Evolutionary conservation across 1,139 yeast species (phyloP).

Genomic region (Hemisphaericaspora subhashii): DNA sequence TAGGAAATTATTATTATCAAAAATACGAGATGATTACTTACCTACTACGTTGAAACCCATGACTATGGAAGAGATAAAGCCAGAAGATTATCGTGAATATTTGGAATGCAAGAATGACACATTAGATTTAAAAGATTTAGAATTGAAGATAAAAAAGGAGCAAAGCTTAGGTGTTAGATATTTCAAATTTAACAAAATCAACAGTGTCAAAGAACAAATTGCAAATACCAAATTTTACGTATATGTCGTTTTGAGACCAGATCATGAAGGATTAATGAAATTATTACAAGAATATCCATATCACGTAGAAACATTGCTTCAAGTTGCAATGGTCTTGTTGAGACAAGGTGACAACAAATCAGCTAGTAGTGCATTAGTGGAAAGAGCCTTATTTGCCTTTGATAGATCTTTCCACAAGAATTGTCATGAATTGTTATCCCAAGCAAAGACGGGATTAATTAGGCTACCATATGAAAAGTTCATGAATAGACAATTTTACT

Average conservation of each 20-base stretch:
- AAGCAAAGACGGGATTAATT: constrained; percentile 56
- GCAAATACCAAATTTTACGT: constrained; percentile 65
- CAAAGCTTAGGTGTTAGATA: constrained; percentile 51
- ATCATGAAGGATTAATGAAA: constrained; percentile 64
- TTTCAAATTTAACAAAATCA: constrained; percentile 50
- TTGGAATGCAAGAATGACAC: constrained; percentile 41
- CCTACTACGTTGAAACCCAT: constrained; percentile 69
- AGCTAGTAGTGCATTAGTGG: constrained; percentile 68
- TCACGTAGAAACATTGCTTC: constrained; percentile 76
- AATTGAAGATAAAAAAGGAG: constrained; percentile 44
- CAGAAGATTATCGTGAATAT: constrained; percentile 39
- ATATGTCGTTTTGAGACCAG: constrained; percentile 67
- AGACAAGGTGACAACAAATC: constrained; percentile 76
- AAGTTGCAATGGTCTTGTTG: constrained; percentile 71
- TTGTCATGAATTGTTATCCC: constrained; percentile 46
- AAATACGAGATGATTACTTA: constrained; percentile 78
- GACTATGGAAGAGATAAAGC: constrained; percentile 55
- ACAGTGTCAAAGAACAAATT: constrained; percentile 38
- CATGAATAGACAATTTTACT: constrained; percentile 74
- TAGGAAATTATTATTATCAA: constrained; percentile 65
- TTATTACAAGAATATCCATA: constrained; percentile 64
- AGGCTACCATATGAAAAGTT: constrained; percentile 77
- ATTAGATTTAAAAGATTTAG: constrained; percentile 26
- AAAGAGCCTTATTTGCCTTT: constrained; percentile 74
- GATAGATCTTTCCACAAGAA: constrained; percentile 55